A percentile compares a stretch with the other conserved stretches of the same genome.
These are phyloP conservation scores for Scheffersomyces titani DNA, from an alignment of 1,139 yeast genomes.

Conservation along the genomic window DNA sequence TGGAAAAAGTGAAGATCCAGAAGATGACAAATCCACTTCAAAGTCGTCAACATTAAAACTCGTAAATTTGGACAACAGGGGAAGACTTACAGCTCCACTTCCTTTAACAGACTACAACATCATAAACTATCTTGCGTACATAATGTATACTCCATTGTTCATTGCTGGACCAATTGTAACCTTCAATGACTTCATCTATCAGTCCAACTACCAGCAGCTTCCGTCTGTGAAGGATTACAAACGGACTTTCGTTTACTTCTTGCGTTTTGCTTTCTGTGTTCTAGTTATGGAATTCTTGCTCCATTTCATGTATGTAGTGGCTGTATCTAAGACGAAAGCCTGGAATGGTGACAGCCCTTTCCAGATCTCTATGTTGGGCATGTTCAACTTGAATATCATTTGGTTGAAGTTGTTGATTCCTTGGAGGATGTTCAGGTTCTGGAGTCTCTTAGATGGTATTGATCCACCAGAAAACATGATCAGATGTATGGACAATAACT, in stretches of 20 bases:
- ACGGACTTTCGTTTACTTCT: constrained; percentile 61
- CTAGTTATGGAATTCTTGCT: constrained; percentile 85
- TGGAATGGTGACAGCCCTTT: constrained; percentile 91
- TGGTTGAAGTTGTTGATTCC: constrained; percentile 94
- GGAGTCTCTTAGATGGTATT: constrained; percentile 88
- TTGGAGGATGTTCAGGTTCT: constrained; percentile 91
- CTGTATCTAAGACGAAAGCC: constrained; percentile 84
- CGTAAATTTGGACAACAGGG: constrained; percentile 54
- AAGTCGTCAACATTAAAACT: constrained; percentile 7
- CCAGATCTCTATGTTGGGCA: constrained; percentile 92
- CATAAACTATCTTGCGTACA: constrained; percentile 69
- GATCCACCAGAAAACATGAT: constrained; percentile 99
- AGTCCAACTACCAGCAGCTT: constrained; percentile 47
- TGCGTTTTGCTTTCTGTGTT: constrained; percentile 70
- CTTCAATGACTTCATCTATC: constrained; percentile 87
- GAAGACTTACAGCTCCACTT: constrained; percentile 67
- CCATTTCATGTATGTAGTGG: constrained; percentile 90
- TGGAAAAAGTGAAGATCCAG: constrained; percentile 1
- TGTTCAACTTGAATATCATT: constrained; percentile 83
- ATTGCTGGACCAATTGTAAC: constrained; percentile 95
- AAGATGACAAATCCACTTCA: constrained; percentile 1
- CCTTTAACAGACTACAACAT: constrained; percentile 60
- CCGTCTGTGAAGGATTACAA: constrained; percentile 52
- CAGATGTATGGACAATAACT: constrained; percentile 92
- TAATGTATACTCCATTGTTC: constrained; percentile 84